Evolutionary conservation across 164 flowering plant genomes (phyloP).

Genomic region (Protea cynaroides): DNA sequence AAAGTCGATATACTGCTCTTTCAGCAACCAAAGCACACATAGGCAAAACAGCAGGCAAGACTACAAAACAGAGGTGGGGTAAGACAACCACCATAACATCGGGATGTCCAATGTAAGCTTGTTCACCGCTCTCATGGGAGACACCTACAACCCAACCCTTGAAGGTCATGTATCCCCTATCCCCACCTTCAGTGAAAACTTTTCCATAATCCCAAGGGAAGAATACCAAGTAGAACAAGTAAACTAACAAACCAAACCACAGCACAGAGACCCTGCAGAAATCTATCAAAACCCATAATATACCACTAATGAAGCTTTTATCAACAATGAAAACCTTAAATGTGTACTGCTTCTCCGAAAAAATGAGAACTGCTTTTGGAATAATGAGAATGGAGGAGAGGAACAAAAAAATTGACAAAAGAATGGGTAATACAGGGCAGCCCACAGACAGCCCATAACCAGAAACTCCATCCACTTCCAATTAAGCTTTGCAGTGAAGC

Average conservation of each 20-base stretch:
- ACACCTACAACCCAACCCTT: conserved; percentile 66
- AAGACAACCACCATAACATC: conserved; percentile 83
- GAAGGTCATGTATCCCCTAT: conserved; percentile 69
- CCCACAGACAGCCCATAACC: conserved; percentile 96
- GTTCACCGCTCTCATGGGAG: conserved; percentile 7
- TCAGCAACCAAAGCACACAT: conserved; percentile 58
- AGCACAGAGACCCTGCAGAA: conserved; percentile 36
- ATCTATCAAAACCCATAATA: conserved; percentile 52
- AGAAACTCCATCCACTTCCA: conserved; percentile 91
- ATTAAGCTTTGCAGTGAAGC: conserved; percentile 38
- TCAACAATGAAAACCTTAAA: conserved; percentile 33
- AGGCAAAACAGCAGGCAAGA: conserved; percentile 57
- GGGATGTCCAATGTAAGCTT: conserved; percentile 60
- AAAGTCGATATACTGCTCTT: conserved; percentile 33
- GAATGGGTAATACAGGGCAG: conserved; percentile 61
- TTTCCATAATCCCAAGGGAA: conserved; percentile 83
- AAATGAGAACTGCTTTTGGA: conserved; percentile 43
- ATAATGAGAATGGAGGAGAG: conserved; percentile 43
- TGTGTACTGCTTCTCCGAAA: conserved; percentile 38
- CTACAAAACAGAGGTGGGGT: conserved; percentile 61
- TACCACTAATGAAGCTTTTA: conserved; percentile 31
- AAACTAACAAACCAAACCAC: conserved; percentile 51
- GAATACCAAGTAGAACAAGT: conserved; percentile 50
- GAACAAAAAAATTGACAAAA: conserved; percentile 41
- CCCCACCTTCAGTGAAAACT: conserved; percentile 53